Conservation (phyloP, 805 yeast species). For the Monosporozyma unispora region DNA sequence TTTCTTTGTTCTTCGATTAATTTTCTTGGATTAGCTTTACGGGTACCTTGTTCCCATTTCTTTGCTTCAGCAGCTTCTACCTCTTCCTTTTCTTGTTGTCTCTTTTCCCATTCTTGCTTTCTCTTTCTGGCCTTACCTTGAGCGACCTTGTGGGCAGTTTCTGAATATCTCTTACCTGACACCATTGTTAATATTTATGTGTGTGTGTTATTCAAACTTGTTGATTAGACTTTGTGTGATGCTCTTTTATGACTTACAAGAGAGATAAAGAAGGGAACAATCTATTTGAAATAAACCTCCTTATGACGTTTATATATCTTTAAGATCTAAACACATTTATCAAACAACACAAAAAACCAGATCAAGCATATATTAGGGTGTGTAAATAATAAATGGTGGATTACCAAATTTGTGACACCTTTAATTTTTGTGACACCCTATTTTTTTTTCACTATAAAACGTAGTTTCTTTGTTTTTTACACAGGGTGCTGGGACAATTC, state of each 20-base stretch:
- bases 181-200: slow-evolving; percentile 5
- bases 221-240: neutral
- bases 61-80: slow-evolving; percentile 19
- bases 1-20: slow-evolving; percentile 13
- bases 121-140: slow-evolving; percentile 24
- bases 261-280: neutral
- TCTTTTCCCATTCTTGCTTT: slow-evolving; percentile 20
- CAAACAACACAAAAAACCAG: too few species aligned
- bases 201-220: neutral
- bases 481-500: neutral
- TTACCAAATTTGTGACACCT: neutral
- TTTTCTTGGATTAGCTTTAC: slow-evolving; percentile 15
- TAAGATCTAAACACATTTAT: too few species aligned
- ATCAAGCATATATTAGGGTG: too few species aligned
- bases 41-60: slow-evolving; percentile 23
- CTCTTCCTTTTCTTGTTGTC: slow-evolving; percentile 11
- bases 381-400: too few species aligned
- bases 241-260: neutral
- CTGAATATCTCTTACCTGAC: slow-evolving; percentile 25
- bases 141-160: slow-evolving; percentile 23
- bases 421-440: neutral
- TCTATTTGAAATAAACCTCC: neutral
- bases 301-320: neutral
- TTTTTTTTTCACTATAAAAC: neutral
- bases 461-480: neutral